These are phyloP conservation scores for Lentinula raphanica DNA, from an alignment of 768 basidiomycete species.

Conservation along the genomic window DNA sequence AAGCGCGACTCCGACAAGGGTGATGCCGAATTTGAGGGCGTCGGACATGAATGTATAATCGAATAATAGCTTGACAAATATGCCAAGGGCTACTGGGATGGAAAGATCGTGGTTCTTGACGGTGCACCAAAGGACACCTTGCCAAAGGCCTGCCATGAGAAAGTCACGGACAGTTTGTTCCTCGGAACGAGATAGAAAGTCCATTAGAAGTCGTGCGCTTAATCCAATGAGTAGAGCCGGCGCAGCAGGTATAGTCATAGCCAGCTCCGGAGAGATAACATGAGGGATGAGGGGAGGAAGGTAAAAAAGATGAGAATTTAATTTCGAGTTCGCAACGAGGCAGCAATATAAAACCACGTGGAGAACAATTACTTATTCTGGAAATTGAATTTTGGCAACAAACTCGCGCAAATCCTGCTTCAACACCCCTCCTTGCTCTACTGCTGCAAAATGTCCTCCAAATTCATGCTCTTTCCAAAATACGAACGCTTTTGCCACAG, in stretches of 20 bases:
- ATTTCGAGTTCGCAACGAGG: neutral
- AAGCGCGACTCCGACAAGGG: conserved; percentile 60
- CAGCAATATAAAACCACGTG: neutral
- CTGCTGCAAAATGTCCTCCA: no score
- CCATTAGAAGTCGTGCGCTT: conserved; percentile 65
- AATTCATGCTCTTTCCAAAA: neutral
- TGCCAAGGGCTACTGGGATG: conserved; percentile 50
- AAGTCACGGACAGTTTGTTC: conserved; percentile 50
- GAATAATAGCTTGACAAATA: conserved; percentile 56
- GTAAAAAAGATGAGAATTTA: neutral
- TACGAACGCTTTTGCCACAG: conserved; percentile 18
- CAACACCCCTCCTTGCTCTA: neutral
- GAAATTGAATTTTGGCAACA: no score
- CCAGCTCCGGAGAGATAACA: conserved; percentile 6
- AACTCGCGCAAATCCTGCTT: neutral
- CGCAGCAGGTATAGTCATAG: conserved; percentile 34
- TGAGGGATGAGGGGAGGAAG: neutral
- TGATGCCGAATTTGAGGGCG: conserved; percentile 48
- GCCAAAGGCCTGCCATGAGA: conserved; percentile 67
- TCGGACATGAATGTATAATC: conserved; percentile 59
- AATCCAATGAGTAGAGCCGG: conserved; percentile 71
- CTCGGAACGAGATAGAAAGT: conserved; percentile 45
- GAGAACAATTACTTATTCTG: conserved; percentile 7
- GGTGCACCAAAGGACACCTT: conserved; percentile 70
- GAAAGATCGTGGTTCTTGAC: conserved; percentile 50